These are phyloP conservation scores for Coffea canephora DNA, from an alignment of 257 asterid genomes.

Conservation along the genomic window DNA sequence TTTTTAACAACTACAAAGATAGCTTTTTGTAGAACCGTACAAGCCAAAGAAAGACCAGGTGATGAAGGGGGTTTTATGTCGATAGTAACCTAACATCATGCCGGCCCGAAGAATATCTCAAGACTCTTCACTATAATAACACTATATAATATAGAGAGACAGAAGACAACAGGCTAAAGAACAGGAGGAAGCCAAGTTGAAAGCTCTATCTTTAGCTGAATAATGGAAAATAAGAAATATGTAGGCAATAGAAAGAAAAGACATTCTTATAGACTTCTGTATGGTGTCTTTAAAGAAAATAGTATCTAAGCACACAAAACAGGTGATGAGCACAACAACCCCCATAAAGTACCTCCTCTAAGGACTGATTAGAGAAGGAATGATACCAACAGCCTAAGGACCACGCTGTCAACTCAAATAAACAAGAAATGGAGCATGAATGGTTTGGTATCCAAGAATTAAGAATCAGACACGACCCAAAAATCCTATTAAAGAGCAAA, in stretches of 20 bases:
- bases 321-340: background rate
- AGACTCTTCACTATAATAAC: background rate
- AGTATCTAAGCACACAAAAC: background rate
- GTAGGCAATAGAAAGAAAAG: background rate
- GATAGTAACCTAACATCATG: background rate
- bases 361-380: background rate
- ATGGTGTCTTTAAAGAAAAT: background rate
- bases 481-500: background rate
- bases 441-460: background rate
- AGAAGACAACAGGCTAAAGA: background rate
- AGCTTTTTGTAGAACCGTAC: background rate
- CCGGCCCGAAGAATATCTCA: background rate
- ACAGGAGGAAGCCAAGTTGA: background rate
- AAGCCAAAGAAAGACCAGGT: background rate
- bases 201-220: background rate
- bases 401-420: background rate
- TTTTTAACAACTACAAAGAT: slow-evolving; percentile 3
- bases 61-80: background rate
- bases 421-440: background rate
- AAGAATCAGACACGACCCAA: background rate
- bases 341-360: background rate
- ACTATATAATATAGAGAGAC: background rate
- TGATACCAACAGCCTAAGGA: background rate
- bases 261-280: background rate
- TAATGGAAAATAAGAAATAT: background rate